phyloP scores from a whole-genome alignment of 2,329 filamentous ascomycete genomes.

The Saccharata proteae region DNA sequence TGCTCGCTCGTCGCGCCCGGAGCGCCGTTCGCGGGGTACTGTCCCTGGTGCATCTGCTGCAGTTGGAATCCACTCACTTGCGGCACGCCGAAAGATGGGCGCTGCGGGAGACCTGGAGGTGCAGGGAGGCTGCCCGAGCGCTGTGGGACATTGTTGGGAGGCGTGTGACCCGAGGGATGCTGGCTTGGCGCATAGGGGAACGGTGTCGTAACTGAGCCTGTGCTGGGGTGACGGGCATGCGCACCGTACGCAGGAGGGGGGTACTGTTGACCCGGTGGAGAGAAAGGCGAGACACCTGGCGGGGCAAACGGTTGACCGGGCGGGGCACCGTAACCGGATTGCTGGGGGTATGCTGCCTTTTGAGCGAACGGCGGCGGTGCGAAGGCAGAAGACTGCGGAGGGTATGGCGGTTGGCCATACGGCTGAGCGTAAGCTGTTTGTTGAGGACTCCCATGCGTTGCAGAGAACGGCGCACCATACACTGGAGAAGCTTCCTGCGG shows the following conservation, averaged over 20 bases:
- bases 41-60: constrained; percentile 14
- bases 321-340: constrained; percentile 11
- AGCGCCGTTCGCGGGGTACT: constrained; percentile 8
- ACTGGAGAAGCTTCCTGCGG: constrained; percentile 4
- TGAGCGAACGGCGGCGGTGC: constrained; percentile 9
- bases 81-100: constrained; percentile 45
- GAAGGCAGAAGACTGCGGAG: constrained; percentile 12
- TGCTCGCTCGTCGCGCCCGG: no score
- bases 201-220: constrained; percentile 14
- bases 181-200: constrained; percentile 30
- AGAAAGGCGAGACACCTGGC: constrained; percentile 19
- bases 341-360: constrained; percentile 8
- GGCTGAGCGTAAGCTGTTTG: constrained; percentile 23
- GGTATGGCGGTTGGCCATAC: constrained; percentile 23
- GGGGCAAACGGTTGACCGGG: constrained; percentile 18
- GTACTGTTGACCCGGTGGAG: constrained; percentile 17
- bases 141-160: constrained; percentile 16
- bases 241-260: constrained; percentile 18
- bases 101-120: constrained; percentile 46
- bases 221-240: constrained; percentile 11
- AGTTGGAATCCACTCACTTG: constrained; percentile 32
- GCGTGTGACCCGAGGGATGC: constrained; percentile 30
- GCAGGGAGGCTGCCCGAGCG: constrained; percentile 41
- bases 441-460: constrained; percentile 24
- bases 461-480: constrained; percentile 12